Conservation (phyloP, 1,139 yeast species). For the Meyerozyma carpophila region DNA sequence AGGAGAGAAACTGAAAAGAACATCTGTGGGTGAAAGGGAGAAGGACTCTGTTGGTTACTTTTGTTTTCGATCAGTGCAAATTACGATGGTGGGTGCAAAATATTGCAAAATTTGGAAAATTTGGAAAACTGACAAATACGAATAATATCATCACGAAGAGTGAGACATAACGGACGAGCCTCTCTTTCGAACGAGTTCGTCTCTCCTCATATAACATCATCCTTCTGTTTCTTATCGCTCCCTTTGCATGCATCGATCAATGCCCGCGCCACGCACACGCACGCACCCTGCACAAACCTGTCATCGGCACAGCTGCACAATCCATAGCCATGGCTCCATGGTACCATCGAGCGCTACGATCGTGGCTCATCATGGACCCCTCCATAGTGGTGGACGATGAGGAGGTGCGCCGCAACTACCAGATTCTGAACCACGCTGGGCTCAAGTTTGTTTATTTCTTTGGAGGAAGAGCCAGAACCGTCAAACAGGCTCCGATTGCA, state of each 20-base stretch:
- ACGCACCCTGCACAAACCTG: too few species aligned
- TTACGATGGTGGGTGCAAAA: neutral
- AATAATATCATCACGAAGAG: neutral
- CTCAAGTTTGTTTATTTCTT: conserved; percentile 41
- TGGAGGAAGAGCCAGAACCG: conserved; percentile 59
- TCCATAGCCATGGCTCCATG: neutral
- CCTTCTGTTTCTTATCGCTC: neutral
- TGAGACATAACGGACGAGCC: too few species aligned
- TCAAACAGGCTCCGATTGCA: conserved; percentile 31
- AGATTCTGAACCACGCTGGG: conserved; percentile 25
- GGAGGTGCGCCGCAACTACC: conserved; percentile 24
- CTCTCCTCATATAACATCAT: neutral
- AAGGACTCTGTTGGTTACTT: neutral
- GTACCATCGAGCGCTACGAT: conserved; percentile 23
- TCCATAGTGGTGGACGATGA: conserved; percentile 11
- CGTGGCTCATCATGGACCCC: conserved; percentile 44
- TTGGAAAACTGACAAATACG: neutral
- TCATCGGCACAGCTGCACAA: too few species aligned
- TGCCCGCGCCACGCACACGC: neutral
- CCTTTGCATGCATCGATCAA: neutral
- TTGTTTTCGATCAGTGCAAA: neutral
- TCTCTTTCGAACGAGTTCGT: neutral
- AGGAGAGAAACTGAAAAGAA: neutral
- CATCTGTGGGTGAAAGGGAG: neutral
- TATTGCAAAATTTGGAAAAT: neutral